These are phyloP conservation scores for Erythrobasidium hasegawianum DNA, from an alignment of 1,284 basidiomycete genomes.

Conservation along the genomic window DNA sequence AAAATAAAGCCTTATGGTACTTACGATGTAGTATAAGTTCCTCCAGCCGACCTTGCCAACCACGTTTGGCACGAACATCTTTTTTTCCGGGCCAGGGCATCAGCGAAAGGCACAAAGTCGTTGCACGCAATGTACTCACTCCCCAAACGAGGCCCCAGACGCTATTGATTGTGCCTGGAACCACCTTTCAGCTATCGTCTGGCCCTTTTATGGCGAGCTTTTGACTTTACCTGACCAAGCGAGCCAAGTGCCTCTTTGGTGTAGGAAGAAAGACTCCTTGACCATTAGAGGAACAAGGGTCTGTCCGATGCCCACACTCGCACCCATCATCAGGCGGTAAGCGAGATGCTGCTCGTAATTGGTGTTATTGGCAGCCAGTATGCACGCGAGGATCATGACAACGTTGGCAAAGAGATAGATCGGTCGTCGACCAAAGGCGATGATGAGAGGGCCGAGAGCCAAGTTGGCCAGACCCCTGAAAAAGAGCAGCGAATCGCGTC, in stretches of 20 bases:
- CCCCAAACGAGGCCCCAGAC: no score
- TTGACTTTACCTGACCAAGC: no score
- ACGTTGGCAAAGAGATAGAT: neutral
- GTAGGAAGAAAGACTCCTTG: slow-evolving; percentile 8
- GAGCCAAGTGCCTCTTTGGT: neutral
- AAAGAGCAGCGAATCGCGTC: neutral
- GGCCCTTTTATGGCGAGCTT: no score
- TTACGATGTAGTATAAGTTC: no score
- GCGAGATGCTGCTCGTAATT: slow-evolving; percentile 8
- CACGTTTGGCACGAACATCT: no score
- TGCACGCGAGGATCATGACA: neutral
- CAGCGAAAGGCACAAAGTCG: no score
- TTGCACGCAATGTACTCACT: no score
- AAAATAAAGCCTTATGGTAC: no score
- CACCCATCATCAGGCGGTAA: slow-evolving; percentile 7
- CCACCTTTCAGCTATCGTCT: no score
- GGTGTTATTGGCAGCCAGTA: slow-evolving; percentile 1
- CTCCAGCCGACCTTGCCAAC: no score
- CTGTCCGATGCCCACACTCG: neutral
- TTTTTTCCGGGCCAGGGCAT: no score
- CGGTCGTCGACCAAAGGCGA: slow-evolving; percentile 8
- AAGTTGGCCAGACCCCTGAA: slow-evolving; percentile 9
- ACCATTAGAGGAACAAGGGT: slow-evolving; percentile 3
- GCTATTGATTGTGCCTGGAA: no score
- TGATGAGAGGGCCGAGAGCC: neutral